Conservation (phyloP, 2,329 filamentous ascomycete genomes). For the Aspergillus fructus region DNA sequence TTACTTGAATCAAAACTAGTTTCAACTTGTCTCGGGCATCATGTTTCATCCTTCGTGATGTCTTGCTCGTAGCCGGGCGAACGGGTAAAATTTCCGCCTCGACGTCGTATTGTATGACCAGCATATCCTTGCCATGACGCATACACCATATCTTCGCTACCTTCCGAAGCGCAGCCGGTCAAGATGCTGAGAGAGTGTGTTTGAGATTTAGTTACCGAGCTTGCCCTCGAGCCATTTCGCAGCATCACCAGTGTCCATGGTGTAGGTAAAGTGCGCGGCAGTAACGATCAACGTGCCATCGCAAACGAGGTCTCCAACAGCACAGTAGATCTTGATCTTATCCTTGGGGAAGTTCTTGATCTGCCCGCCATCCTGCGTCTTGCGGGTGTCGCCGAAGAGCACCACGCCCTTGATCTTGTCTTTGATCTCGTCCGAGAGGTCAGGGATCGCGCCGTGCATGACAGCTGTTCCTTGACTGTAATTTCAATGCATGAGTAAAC, state of each 20-base stretch:
- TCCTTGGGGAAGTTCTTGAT: constrained; percentile 43
- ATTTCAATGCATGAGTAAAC: neutral
- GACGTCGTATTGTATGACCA: too few species aligned
- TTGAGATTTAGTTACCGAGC: constrained; percentile 13
- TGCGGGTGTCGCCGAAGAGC: constrained; percentile 46
- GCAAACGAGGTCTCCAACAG: constrained; percentile 51
- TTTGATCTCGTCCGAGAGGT: constrained; percentile 30
- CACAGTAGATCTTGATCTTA: constrained; percentile 50
- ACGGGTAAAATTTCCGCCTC: too few species aligned
- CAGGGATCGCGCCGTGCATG: constrained; percentile 39
- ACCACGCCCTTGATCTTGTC: constrained; percentile 41
- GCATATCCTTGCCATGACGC: too few species aligned
- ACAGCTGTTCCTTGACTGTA: constrained; percentile 47
- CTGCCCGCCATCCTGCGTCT: constrained; percentile 37
- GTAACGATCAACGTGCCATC: constrained; percentile 43
- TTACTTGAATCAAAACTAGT: too few species aligned
- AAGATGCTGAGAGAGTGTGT: neutral
- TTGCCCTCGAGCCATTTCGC: constrained; percentile 19
- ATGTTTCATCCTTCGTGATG: too few species aligned
- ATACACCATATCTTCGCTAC: too few species aligned
- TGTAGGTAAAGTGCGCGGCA: constrained; percentile 41
- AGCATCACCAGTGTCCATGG: constrained; percentile 29
- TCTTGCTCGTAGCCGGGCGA: too few species aligned
- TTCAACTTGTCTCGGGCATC: too few species aligned
- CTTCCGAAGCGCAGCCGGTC: too few species aligned